These are phyloP conservation scores for Blastomyces percursus DNA, from an alignment of 2,329 filamentous ascomycete species.

Conservation along the genomic window DNA sequence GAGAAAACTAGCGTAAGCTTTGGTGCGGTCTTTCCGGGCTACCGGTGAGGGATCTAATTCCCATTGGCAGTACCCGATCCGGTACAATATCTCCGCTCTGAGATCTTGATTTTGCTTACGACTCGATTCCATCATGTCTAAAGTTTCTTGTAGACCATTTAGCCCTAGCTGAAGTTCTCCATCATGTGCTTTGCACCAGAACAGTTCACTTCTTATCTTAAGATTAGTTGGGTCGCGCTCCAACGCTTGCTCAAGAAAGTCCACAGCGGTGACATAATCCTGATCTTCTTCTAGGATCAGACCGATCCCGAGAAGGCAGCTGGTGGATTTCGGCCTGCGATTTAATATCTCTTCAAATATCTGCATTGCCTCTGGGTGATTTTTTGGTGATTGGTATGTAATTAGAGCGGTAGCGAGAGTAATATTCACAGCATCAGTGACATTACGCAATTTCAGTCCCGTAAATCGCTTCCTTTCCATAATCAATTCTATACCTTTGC, in stretches of 20 bases:
- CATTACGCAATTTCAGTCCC: constrained; percentile 58
- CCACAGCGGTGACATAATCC: constrained; percentile 69
- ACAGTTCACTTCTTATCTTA: constrained; percentile 71
- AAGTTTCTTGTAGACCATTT: constrained; percentile 57
- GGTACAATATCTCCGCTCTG: constrained; percentile 75
- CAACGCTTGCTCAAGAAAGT: constrained; percentile 68
- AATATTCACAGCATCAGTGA: constrained; percentile 61
- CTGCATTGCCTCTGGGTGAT: constrained; percentile 78
- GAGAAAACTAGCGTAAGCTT: constrained; percentile 75
- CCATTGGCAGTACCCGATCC: constrained; percentile 80
- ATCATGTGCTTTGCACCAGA: constrained; percentile 80
- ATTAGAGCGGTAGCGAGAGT: constrained; percentile 80
- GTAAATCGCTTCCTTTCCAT: constrained; percentile 52
- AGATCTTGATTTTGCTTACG: constrained; percentile 55
- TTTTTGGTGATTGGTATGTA: constrained; percentile 76
- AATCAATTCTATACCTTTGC: constrained; percentile 57
- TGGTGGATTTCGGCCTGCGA: constrained; percentile 63
- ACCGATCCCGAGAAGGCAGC: constrained; percentile 78
- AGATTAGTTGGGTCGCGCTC: constrained; percentile 62
- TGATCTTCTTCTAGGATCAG: constrained; percentile 89
- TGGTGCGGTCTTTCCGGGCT: constrained; percentile 66
- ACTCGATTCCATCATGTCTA: constrained; percentile 54
- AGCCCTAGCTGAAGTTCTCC: constrained; percentile 61
- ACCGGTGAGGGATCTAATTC: constrained; percentile 62
- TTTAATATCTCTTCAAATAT: constrained; percentile 74